Base-by-base conservation (phyloP, 2,329 filamentous ascomycete species). In the Colletotrichum scovillei region DNA sequence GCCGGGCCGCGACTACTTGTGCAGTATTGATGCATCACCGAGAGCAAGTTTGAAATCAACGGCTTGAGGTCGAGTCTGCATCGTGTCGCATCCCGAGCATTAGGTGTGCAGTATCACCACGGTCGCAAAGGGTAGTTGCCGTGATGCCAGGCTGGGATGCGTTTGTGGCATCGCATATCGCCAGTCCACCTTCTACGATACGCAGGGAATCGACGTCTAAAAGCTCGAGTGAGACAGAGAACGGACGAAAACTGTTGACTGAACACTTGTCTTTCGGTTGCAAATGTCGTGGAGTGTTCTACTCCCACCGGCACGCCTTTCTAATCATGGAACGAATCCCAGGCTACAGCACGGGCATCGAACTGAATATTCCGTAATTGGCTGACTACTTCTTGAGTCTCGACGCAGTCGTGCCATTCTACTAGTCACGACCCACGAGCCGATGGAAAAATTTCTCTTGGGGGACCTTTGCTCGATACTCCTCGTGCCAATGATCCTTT, bases 1-100 rank as follows among this genome's bases (percentile, higher is more conserved):
- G 86, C 84, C 3, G 89, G 75, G 90, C 89, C 3, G 91, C 91
- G 2, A 90, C 42, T 19, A 8, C 38, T 42, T 7, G 19, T 8
- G 38, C 38, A 42, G 32, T 42, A 42, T 42, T 49, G 16, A 49
- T n/a, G 8, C 42, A 49, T 49, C 42, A 11, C 42, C 19, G 93
- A 93, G 76, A 89, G 90, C 1, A 92, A 91, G 64, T 92, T 90
- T 76, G 90, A 93, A 78, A 86, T 93, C 63, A 89, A 92, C 5
- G 91, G 85, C 0, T 82, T 92, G 22, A 86, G 85, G 0, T 87
- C 87, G 0, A 89, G 87, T 42, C 93, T 87, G 83, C 91, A 93
- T 78, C 91, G 91, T 19, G 83, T 93, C 71, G 92, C 90, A 0
- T 85, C 85, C 0, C 87, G 85, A 16, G 86, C 90, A 0, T 81